Evolutionary conservation across 805 yeast species (phyloP).

Genomic region (Wickerhamomyces ciferrii): DNA sequence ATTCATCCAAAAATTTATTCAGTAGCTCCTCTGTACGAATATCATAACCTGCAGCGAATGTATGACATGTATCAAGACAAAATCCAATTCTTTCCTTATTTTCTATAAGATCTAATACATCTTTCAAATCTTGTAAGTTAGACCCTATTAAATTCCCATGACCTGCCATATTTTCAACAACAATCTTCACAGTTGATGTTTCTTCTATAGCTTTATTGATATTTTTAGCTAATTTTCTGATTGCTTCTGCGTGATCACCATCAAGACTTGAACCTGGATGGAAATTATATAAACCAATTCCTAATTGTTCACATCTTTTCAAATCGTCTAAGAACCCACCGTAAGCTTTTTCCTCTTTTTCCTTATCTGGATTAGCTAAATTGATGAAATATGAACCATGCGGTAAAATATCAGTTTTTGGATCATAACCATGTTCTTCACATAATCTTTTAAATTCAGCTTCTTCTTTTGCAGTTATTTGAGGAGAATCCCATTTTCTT

Average conservation of each 20-base stretch:
- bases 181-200: conserved; percentile 78
- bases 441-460: conserved; percentile 61
- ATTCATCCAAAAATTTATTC: conserved; percentile 66
- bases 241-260: conserved; percentile 61
- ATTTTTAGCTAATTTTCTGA: conserved; percentile 66
- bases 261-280: conserved; percentile 89
- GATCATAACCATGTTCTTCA: conserved; percentile 57
- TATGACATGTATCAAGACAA: conserved; percentile 93
- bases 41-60: conserved; percentile 96
- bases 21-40: conserved; percentile 54
- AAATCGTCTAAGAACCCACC: conserved; percentile 82
- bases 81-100: conserved; percentile 88
- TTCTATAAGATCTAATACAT: conserved; percentile 73
- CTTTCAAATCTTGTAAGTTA: conserved; percentile 64
- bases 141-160: conserved; percentile 90
- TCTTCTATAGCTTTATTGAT: conserved; percentile 73
- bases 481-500: conserved; percentile 86
- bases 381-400: conserved; percentile 95
- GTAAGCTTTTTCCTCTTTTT: conserved; percentile 70
- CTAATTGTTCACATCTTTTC: conserved; percentile 77
- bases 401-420: conserved; percentile 77
- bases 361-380: conserved; percentile 83
- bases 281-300: conserved; percentile 82
- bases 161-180: conserved; percentile 97
- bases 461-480: conserved; percentile 62